Conservation (phyloP, 345 rosid species). For the Syzygium jambos region DNA sequence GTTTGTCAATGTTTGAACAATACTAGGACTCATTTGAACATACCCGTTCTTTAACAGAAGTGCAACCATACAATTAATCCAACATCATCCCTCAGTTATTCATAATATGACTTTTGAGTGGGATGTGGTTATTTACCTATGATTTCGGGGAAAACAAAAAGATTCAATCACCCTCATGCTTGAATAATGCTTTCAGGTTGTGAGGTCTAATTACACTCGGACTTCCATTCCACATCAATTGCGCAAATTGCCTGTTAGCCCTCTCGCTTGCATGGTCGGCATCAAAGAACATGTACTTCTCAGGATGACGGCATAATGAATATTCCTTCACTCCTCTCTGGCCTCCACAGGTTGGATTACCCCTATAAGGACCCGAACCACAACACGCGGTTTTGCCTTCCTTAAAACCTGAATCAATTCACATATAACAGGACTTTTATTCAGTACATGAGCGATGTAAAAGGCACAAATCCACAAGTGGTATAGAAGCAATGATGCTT, state of each 20-base stretch:
- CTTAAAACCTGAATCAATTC: constrained; percentile 2
- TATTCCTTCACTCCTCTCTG: neutral
- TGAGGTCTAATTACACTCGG: neutral
- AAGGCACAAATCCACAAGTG: no score
- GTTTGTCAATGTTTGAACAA: neutral
- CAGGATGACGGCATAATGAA: neutral
- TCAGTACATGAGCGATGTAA: no score
- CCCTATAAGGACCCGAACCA: constrained; percentile 4
- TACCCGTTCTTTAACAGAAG: neutral
- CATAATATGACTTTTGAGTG: neutral
- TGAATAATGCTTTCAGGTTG: neutral
- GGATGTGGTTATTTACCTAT: neutral
- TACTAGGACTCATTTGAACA: neutral
- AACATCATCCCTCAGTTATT: neutral
- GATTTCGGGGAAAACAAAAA: neutral
- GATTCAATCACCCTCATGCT: neutral
- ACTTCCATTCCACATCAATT: constrained; percentile 8
- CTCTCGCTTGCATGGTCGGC: neutral
- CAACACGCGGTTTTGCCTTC: constrained; percentile 7
- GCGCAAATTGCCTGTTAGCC: neutral
- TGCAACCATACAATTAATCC: neutral
- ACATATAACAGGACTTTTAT: no score
- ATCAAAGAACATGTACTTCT: constrained; percentile 4
- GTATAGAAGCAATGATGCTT: no score
- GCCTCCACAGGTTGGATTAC: neutral